Evolutionary conservation across 345 rosid genomes (phyloP).

Genomic region (Dimocarpus longan): DNA sequence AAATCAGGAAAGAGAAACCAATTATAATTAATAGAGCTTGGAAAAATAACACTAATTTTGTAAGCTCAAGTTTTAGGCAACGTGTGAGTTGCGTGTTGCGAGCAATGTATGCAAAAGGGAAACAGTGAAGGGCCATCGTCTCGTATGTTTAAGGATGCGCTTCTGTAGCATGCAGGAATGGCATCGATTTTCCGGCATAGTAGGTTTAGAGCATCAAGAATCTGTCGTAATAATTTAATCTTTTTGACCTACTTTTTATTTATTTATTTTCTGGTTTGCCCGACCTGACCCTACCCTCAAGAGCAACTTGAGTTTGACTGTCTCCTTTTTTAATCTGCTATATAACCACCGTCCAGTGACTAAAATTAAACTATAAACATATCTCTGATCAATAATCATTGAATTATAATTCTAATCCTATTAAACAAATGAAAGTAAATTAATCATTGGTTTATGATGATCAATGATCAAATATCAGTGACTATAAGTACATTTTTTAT

Average conservation of each 20-base stretch:
- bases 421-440: not conserved
- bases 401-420: conserved; percentile 18
- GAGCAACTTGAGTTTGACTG: conserved; percentile 20
- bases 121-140: not conserved
- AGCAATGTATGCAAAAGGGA: not conserved
- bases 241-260: not conserved
- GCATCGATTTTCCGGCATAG: conserved; percentile 3
- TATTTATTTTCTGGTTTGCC: not conserved
- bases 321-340: not conserved
- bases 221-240: not conserved
- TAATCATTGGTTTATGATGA: conserved; percentile 20
- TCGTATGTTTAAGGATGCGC: not conserved
- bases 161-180: not conserved
- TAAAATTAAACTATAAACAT: conserved; percentile 6
- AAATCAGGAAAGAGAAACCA: too few relatives aligned
- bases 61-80: not conserved
- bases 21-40: too few relatives aligned
- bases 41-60: too few relatives aligned
- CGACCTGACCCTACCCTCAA: not conserved
- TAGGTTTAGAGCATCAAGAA: conserved; percentile 1
- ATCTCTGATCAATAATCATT: conserved; percentile 33
- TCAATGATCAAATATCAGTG: not conserved
- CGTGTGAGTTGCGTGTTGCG: not conserved
- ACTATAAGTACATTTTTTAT: not conserved
- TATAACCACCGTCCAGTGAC: conserved; percentile 26